Base-by-base conservation (phyloP, 2,329 filamentous ascomycete genomes). In the Botrytis deweyae region DNA sequence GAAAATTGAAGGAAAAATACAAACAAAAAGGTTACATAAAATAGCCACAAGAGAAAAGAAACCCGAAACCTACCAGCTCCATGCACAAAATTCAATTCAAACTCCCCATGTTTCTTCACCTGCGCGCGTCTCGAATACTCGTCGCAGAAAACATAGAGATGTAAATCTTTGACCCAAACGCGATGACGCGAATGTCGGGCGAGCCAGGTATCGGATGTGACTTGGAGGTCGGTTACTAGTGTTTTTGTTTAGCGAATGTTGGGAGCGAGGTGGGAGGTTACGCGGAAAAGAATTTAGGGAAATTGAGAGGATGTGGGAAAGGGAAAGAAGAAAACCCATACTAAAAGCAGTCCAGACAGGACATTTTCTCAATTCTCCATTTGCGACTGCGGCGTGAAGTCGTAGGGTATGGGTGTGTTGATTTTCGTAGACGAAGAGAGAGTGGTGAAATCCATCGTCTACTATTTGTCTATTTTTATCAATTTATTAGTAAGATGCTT, bases 281-380 rank as follows among this genome's bases (percentile, higher is more conserved):
- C 10, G 22, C 10, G 25, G 6, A 18, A 0, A 22, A 10, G 8
- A 20, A 42, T 18, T 29, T 7, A 5, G 1, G 16, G 4, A 18
- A 12, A 20, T 1, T 29, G 4, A 36, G 10, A 40, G 9, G n/a
- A 12, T 29, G 10, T 22, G 4, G 25, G 14, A 22, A 16, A 29
- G n/a, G 9, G 5, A 38, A 42, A 12, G 42, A 67, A 58, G 25
- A 4, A n/a, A 46, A 36, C 16, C 58, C 42, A 7, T 82, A 90
- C 88, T 82, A 77, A 91, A 91, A 3, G 89, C 88, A 3, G 89
- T 91, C 89, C 89, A 91, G 14, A 91, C 84, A 1, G 89, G 89
- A 77, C 87, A 89, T 69, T 83, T 83, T 44, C 82, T 83, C 68
- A 89, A 78, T 70, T 86, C 85, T 3, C 88, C 88, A n/a, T 87